Base-by-base conservation (phyloP, 345 rosid genomes). In the Chamaenerion angustifolium region DNA sequence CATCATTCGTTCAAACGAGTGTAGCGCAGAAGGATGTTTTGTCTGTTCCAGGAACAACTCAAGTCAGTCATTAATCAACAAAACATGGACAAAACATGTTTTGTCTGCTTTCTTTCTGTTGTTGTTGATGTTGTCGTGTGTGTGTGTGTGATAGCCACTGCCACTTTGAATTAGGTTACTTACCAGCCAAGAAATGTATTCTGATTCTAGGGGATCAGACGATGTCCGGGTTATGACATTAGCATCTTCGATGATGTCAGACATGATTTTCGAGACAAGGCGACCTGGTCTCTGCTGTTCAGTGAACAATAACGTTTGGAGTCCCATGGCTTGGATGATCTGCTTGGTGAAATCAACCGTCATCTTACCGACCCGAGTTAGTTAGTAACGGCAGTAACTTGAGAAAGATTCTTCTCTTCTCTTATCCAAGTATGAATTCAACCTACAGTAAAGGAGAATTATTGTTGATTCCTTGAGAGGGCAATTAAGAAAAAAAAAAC, bases 21-120 rank as follows among this genome's bases (percentile, higher is more conserved):
- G 21, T 53, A 70, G 11, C 0, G 79, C 82, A 1, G 82, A 76
- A 16, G 82, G 78, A 48, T 70, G 73, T 13, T 65, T 54, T 25
- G 16, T 48, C 82, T 76, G 56, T 16, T 31, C 37, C 37, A 31
- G 10, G 10, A 31, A 5, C 37, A 31, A 23, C 5, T 23, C 27
- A n/a, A 23, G 15, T 40, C 18, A 37, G 17, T 48, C 8, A 23
- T 19, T 4, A 48, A 27, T 16, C 48, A 5, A 53, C n/a, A 3
- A 12, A 8, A 21, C 17, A 21, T 31, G 25, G 15, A 12, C 0
- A 8, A 9, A 51, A n/a, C n/a, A n/a, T n/a, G n/a, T n/a, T n/a
- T n/a, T n/a, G n/a, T n/a, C n/a, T n/a, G n/a, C n/a, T n/a, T n/a
- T n/a, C n/a, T n/a, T n/a, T n/a, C n/a, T n/a, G n/a, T n/a, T n/a